phyloP scores from a whole-genome alignment of 805 yeast species.

The Kregervanrija pseudodelftensis region DNA sequence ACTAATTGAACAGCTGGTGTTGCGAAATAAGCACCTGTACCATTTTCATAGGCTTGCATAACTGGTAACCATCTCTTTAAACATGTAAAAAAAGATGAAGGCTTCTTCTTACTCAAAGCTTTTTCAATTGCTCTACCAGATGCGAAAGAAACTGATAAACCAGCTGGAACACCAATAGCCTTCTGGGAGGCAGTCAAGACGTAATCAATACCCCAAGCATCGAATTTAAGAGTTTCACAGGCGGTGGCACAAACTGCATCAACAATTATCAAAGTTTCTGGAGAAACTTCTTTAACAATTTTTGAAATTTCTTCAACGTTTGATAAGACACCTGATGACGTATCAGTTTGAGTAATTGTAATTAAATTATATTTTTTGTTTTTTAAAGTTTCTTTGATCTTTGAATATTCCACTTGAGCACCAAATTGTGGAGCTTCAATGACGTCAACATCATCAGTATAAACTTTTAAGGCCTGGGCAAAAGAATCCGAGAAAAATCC shows the following conservation, averaged over 20 bases:
- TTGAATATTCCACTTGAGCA: constrained; percentile 49
- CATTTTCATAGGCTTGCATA: constrained; percentile 78
- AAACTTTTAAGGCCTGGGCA: constrained; percentile 65
- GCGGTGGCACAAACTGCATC: constrained; percentile 96
- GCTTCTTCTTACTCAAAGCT: constrained; percentile 42
- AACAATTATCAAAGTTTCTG: constrained; percentile 76
- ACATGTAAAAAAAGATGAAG: constrained; percentile 58
- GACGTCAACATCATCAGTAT: constrained; percentile 71
- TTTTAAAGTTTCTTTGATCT: constrained; percentile 49
- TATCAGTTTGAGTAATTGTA: constrained; percentile 92
- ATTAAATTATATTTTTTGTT: constrained; percentile 48
- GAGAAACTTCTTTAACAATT: constrained; percentile 57
- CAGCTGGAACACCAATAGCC: constrained; percentile 93
- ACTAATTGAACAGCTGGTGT: constrained; percentile 91
- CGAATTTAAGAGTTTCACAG: constrained; percentile 79
- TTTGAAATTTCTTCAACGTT: constrained; percentile 59
- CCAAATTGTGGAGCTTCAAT: constrained; percentile 64
- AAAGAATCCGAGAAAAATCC: constrained; percentile 86
- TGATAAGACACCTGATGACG: constrained; percentile 88
- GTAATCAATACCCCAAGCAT: constrained; percentile 83
- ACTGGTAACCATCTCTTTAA: constrained; percentile 83
- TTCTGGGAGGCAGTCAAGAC: constrained; percentile 91
- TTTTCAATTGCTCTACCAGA: constrained; percentile 67
- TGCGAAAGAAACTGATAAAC: constrained; percentile 71
- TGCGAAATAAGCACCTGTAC: constrained; percentile 81